Conservation (phyloP, 495 filamentous ascomycete genomes). For the Neurospora pannonica region DNA sequence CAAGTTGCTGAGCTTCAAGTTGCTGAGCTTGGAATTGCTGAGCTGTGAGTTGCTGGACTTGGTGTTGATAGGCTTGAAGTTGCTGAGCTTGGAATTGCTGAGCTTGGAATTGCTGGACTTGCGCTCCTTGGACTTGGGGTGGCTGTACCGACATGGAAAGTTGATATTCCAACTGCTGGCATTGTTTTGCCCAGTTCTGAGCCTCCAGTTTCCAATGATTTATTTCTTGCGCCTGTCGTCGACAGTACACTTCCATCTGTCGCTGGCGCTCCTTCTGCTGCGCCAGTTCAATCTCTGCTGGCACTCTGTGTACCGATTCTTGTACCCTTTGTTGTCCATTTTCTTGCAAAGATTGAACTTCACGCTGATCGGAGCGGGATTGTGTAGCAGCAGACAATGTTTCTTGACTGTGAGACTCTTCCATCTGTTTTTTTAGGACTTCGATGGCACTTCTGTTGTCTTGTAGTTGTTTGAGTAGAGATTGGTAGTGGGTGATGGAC, state of each 20-base stretch:
- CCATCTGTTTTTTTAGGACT: not conserved
- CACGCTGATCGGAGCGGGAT: not conserved
- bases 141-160: not conserved
- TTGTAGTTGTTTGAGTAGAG: not conserved
- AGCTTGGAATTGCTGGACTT: not conserved
- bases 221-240: not conserved
- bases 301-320: not conserved
- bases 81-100: not conserved
- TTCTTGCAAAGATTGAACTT: not conserved
- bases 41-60: not conserved
- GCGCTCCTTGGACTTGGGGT: not conserved
- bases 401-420: not conserved
- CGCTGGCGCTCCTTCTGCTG: not conserved
- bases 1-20: not conserved
- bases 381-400: not conserved
- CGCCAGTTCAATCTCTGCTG: not conserved
- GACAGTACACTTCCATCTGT: not conserved
- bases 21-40: not conserved
- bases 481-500: not conserved
- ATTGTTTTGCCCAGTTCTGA: not conserved
- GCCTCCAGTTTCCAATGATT: not conserved
- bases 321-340: not conserved
- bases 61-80: not conserved
- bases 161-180: not conserved
- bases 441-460: not conserved